Evolutionary conservation across 164 flowering plant species (phyloP).

Genomic region (Protea cynaroides): DNA sequence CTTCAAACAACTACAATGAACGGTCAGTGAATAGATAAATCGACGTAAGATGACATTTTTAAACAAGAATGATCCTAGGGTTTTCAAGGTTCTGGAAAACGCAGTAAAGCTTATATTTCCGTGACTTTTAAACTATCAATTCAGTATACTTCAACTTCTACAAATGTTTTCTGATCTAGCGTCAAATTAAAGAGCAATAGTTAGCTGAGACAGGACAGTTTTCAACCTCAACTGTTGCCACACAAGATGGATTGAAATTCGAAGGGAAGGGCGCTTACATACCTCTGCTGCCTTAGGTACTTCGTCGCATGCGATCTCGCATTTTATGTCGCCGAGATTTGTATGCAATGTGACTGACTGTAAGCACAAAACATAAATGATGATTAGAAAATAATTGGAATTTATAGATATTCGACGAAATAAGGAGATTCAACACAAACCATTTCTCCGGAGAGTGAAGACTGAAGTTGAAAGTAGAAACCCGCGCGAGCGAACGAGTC

Average conservation of each 20-base stretch:
- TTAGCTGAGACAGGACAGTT: not conserved
- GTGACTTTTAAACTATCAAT: too few relatives aligned
- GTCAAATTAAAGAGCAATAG: too few relatives aligned
- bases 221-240: not conserved
- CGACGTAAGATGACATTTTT: too few relatives aligned
- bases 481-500: not conserved
- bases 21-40: too few relatives aligned
- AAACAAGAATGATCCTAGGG: too few relatives aligned
- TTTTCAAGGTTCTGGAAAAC: too few relatives aligned
- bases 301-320: constrained; percentile 86
- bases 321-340: constrained; percentile 91
- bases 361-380: not conserved
- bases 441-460: not conserved
- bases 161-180: too few relatives aligned
- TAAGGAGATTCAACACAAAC: constrained; percentile 2
- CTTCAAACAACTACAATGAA: too few relatives aligned
- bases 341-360: constrained; percentile 90
- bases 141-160: too few relatives aligned
- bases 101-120: too few relatives aligned
- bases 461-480: not conserved
- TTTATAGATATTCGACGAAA: constrained; percentile 14
- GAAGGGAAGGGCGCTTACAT: not conserved
- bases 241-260: not conserved
- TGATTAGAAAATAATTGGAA: not conserved
- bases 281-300: constrained; percentile 83